Evolutionary conservation across 371 early-diverging fungal genomes (phyloP).

Genomic region (Mortierella sp.): DNA sequence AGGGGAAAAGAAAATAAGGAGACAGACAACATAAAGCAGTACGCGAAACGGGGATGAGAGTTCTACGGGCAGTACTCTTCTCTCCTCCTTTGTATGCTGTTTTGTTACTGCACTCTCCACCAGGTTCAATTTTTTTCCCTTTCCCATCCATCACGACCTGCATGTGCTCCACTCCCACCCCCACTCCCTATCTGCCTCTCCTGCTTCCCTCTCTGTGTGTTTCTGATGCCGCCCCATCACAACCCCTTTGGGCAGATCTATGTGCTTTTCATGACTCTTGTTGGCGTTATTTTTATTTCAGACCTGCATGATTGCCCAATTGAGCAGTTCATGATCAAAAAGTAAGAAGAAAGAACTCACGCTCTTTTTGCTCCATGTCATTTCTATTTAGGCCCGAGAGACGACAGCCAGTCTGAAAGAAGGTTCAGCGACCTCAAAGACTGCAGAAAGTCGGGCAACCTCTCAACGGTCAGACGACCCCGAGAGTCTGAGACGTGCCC

Average conservation of each 20-base stretch:
- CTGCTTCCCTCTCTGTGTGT: neutral
- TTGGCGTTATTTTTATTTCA: neutral
- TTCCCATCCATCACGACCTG: constrained; percentile 1
- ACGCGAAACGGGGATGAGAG: constrained; percentile 1
- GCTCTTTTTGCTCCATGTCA: neutral
- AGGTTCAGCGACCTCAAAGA: constrained; percentile 13
- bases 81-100: neutral
- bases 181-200: neutral
- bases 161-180: neutral
- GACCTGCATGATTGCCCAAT: constrained; percentile 1
- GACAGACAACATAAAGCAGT: neutral
- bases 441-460: neutral
- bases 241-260: neutral
- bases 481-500: constrained; percentile 57
- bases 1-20: neutral
- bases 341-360: neutral
- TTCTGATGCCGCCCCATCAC: neutral
- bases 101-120: neutral
- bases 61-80: neutral
- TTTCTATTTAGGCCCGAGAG: constrained; percentile 40
- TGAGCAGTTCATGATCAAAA: constrained; percentile 13
- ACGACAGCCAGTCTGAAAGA: constrained; percentile 45
- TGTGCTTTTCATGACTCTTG: neutral
- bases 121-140: neutral
- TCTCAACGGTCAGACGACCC: constrained; percentile 41